Base-by-base conservation (phyloP, 2,329 filamentous ascomycete genomes). In the Trichoderma koningii region DNA sequence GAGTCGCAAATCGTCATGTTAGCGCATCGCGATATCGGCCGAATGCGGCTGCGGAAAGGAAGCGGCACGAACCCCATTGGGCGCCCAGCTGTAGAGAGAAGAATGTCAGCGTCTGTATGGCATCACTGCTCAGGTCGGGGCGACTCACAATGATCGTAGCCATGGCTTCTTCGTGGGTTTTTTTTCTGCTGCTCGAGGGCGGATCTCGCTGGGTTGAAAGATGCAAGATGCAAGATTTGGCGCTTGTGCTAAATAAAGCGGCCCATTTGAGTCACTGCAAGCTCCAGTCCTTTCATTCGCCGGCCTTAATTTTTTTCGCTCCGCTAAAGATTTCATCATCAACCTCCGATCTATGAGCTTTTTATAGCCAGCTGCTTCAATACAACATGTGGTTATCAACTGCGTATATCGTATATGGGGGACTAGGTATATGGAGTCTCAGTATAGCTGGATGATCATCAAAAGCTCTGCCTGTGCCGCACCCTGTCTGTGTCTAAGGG, bases 61-160 rank as follows among this genome's bases (percentile, higher is more conserved):
- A 67, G 28, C 52, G 30, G 68, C 63, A 74, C 74, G 67, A 71
- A 77, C 76, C 76, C 75, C 75, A 78, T 73, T 78, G 76, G 68
- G 75, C 70, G 63, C 76, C 76, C 55, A 77, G 71, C 56, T 60
- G 38, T 50, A 15, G 45, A 60, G 30, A 28, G 42, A 14, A n/a
- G 15, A 3, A 60, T 50, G 56, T 60, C 45, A 60, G 26, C 45
- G 19, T 21, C 45, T 42, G 26, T 60, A 41, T 34, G 3, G 21
- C 30, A 60, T 51, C 38, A 17, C 41, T 1, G 15, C 10, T 21
- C 45, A 15, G 6, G 45, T 51, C 26, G 48, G 30, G 50, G 56
- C 30, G 50, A 34, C 56, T 60, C 50, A 60, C 56, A 60, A 60
- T 60, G 56, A 60, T 60, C 30, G 56, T 60, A 26, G 45, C 56